Evolutionary conservation across 2,329 filamentous ascomycete species (phyloP).

Genomic region (Hymenotorrendiella dingleyae): DNA sequence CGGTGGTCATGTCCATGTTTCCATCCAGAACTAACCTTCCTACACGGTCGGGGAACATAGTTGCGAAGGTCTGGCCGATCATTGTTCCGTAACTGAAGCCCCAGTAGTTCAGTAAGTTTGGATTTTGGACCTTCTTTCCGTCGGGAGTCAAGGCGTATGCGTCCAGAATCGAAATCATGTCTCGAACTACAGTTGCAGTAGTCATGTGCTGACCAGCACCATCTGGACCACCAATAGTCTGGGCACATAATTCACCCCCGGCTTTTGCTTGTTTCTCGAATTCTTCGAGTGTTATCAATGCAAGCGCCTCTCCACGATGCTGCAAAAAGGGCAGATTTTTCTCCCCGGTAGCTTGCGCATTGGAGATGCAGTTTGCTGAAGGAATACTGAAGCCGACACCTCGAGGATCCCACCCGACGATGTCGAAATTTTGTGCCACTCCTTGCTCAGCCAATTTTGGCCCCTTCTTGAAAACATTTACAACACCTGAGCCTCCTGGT

Average conservation of each 20-base stretch:
- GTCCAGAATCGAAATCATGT: constrained; percentile 3
- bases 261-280: neutral
- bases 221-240: neutral
- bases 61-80: constrained; percentile 37
- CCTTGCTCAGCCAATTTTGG: constrained; percentile 32
- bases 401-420: constrained; percentile 46
- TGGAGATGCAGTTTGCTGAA: constrained; percentile 9
- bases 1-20: constrained; percentile 20
- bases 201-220: constrained; percentile 5
- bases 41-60: constrained; percentile 36
- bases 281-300: too few species aligned
- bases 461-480: constrained; percentile 18
- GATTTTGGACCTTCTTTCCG: neutral
- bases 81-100: constrained; percentile 43
- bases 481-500: constrained; percentile 15
- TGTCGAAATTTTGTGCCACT: constrained; percentile 42
- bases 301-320: too few species aligned
- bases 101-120: constrained; percentile 34
- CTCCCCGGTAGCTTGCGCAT: neutral
- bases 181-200: constrained; percentile 2
- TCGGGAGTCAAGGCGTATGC: constrained; percentile 21
- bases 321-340: neutral
- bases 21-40: constrained; percentile 33
- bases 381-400: constrained; percentile 28
- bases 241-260: neutral